These are phyloP conservation scores for Cantharellus cinnabarinus DNA, from an alignment of 768 basidiomycete species.

Conservation along the genomic window DNA sequence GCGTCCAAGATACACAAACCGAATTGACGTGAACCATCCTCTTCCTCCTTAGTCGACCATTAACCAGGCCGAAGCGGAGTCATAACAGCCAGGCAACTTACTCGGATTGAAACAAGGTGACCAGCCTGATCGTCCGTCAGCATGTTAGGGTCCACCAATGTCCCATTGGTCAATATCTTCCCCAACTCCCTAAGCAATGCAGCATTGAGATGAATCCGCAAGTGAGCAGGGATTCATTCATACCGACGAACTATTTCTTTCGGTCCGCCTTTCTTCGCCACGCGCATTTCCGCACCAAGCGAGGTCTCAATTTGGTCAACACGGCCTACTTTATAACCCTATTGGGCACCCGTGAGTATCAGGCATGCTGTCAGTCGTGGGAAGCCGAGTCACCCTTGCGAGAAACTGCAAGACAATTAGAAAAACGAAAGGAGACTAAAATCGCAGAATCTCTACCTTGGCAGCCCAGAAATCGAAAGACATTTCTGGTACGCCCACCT, in stretches of 20 bases:
- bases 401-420: neutral
- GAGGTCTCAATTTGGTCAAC: constrained; percentile 97
- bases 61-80: neutral
- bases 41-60: constrained; percentile 16
- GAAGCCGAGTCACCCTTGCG: constrained; percentile 5
- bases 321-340: constrained; percentile 84
- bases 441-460: constrained; percentile 23
- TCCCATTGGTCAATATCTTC: constrained; percentile 93
- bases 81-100: constrained; percentile 8
- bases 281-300: constrained; percentile 88
- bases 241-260: constrained; percentile 78
- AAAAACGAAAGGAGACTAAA: neutral
- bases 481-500: constrained; percentile 92
- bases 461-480: constrained; percentile 87
- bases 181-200: constrained; percentile 46
- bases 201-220: neutral
- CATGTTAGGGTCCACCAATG: constrained; percentile 76
- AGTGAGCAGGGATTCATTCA: constrained; percentile 3
- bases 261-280: constrained; percentile 34
- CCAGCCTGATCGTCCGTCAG: constrained; percentile 85
- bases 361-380: constrained; percentile 13
- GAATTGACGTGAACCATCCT: constrained; percentile 35
- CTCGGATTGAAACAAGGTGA: constrained; percentile 79
- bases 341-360: constrained; percentile 14
- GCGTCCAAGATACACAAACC: constrained; percentile 87